A percentile compares a stretch with the other conserved stretches of the same genome.
Conservation (phyloP, 345 rosid genomes). For the Eucalyptus curtisii region DNA sequence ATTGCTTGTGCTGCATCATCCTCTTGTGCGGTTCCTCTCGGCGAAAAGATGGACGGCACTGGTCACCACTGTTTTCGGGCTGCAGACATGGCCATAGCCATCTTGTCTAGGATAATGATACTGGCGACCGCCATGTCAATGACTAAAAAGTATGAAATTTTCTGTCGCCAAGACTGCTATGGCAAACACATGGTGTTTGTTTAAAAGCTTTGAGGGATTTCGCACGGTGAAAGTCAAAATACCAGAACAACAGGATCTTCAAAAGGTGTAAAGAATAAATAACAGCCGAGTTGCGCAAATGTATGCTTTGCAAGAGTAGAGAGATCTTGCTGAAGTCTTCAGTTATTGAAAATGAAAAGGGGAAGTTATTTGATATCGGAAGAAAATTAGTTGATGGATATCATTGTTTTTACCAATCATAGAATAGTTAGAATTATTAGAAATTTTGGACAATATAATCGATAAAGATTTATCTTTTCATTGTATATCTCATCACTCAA, state of each 20-base stretch:
- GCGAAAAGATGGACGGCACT: background rate
- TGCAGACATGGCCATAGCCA: background rate
- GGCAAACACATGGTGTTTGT: background rate
- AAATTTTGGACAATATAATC: too few species aligned
- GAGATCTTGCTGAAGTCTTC: background rate
- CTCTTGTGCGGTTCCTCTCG: background rate
- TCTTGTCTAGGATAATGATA: background rate
- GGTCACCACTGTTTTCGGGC: background rate
- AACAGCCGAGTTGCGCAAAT: background rate
- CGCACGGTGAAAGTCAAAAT: background rate
- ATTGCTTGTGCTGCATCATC: background rate
- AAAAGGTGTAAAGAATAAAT: background rate
- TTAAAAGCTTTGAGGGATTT: background rate
- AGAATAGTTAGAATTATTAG: background rate
- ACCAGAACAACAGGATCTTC: background rate
- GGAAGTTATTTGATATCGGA: background rate
- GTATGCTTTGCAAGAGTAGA: background rate
- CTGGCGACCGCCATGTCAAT: background rate
- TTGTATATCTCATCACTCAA: too few species aligned
- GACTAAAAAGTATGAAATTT: background rate
- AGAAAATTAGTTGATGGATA: too few species aligned
- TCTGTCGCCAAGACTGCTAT: background rate
- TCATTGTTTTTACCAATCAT: background rate
- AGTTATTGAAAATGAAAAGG: too few species aligned
- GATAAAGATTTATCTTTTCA: too few species aligned